Evolutionary conservation across 2,329 filamentous ascomycete genomes (phyloP), one percentile per base, ranked within the genome.

Genomic region (Fusarium sp.): DNA sequence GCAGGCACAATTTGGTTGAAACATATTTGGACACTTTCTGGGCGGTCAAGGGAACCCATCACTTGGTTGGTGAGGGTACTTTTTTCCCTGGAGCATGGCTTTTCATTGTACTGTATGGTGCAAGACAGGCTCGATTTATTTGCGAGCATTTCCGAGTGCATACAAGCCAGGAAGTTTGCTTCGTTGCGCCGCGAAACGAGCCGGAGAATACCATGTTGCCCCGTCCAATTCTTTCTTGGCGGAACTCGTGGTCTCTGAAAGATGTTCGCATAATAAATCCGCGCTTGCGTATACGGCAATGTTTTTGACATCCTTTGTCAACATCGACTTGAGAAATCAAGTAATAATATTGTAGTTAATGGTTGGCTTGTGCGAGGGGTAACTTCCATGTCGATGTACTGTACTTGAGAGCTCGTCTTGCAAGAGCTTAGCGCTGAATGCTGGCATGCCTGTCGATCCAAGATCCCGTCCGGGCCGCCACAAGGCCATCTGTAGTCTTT

Each of bases 391-490:
- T 51, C 18, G 20, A 42, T 46, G 57, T 52, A 41, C 34, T 53
- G 34, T 53, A 23, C 54, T 26, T 37, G 15, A 20, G 40, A 53
- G 23, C 23, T 23, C 23, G 46, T 58, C 54, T 60, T 54, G 49
- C 12, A 26, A 40, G 47, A 62, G 49, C 46, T 58, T 71, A 73
- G 72, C 64, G 68, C 66, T 74, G 55, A 42, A 42, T 62, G 60
- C 54, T 47, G 64, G 72, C 59, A 67, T 65, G 67, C 57, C 51
- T 52, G 66, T 64, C 61, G 72, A 74, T 72, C 72, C 69, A 62
- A 57, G 65, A 71, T 73, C 72, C 70, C 70, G 72, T 59, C 57
- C 69, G 69, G 72, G 59, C 72, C 72, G 69, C 61, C 49, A 60
- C 66, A 71, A 37, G 68, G 60, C 49, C 49, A 57, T 55, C 64